Conservation (phyloP, 1,284 basidiomycete species). For the Ustilago bromivora region DNA sequence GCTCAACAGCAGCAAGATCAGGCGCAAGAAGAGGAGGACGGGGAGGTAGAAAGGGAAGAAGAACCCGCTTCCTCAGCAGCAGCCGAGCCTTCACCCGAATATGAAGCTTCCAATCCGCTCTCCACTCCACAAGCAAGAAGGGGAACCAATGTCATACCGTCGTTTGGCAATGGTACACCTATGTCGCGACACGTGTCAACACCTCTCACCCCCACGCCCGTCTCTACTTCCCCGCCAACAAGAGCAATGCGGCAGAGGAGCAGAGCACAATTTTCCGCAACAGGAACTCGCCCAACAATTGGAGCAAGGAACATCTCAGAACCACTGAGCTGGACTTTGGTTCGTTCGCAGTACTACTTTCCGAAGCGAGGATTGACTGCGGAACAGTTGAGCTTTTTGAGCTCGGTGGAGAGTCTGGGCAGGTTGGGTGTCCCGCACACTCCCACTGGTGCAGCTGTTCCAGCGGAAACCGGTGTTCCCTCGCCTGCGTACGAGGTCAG, state of each 20-base stretch:
- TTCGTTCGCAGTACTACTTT: conserved; percentile 43
- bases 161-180: conserved; percentile 23
- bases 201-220: conserved; percentile 17
- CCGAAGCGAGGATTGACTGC: conserved; percentile 40
- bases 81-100: background rate
- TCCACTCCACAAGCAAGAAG: background rate
- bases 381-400: conserved; percentile 45
- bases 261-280: conserved; percentile 18
- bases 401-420: conserved; percentile 49
- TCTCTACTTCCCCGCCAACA: background rate
- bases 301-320: conserved; percentile 34
- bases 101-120: background rate
- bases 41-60: conserved; percentile 7
- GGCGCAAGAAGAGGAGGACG: conserved; percentile 7
- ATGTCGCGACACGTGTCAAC: conserved; percentile 31
- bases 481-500: conserved; percentile 29
- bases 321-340: conserved; percentile 43
- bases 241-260: background rate
- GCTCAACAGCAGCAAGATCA: conserved; percentile 18
- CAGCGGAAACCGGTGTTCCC: background rate
- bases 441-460: background rate
- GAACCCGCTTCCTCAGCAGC: background rate
- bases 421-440: conserved; percentile 35
- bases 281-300: conserved; percentile 2
- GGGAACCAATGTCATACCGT: background rate